phyloP scores from a whole-genome alignment of 495 filamentous ascomycete species.

The Rhypophila decipiens region DNA sequence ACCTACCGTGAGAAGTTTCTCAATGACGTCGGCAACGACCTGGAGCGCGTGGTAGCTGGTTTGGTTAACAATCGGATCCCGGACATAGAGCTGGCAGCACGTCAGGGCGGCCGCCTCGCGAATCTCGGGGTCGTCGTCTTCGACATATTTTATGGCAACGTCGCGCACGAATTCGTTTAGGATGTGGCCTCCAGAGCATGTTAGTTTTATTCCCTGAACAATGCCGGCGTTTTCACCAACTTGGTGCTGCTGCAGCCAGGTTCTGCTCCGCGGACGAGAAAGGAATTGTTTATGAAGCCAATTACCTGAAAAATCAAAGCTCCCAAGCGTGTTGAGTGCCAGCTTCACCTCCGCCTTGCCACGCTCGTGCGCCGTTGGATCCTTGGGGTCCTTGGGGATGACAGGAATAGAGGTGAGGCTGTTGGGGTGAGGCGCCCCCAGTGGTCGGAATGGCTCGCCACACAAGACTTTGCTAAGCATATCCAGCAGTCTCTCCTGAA shows the following conservation, averaged over 20 bases:
- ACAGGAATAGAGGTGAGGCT: conserved; percentile 66
- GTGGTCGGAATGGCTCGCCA: conserved; percentile 80
- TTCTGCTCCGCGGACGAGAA: background rate
- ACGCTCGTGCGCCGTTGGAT: conserved; percentile 62
- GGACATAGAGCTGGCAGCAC: conserved; percentile 93
- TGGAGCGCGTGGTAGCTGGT: conserved; percentile 94
- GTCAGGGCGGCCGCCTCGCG: conserved; percentile 92
- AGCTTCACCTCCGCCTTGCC: conserved; percentile 85
- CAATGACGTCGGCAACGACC: conserved; percentile 94
- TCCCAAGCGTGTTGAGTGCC: conserved; percentile 86
- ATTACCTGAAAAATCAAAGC: conserved; percentile 82
- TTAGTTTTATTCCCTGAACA: conserved; percentile 10
- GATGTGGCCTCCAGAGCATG: conserved; percentile 59
- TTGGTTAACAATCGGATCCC: conserved; percentile 95
- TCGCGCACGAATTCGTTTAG: conserved; percentile 98
- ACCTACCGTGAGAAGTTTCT: conserved; percentile 88
- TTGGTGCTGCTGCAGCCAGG: background rate
- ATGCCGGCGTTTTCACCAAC: background rate
- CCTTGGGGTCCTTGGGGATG: conserved; percentile 78
- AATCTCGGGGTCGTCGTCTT: conserved; percentile 89
- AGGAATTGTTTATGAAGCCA: background rate
- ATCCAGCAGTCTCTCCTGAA: conserved; percentile 89
- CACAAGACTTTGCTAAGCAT: conserved; percentile 92
- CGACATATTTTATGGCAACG: conserved; percentile 95
- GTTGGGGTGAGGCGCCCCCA: conserved; percentile 70